phyloP scores from a whole-genome alignment of 257 asterid genomes.

The Nicotiana benthamiana region DNA sequence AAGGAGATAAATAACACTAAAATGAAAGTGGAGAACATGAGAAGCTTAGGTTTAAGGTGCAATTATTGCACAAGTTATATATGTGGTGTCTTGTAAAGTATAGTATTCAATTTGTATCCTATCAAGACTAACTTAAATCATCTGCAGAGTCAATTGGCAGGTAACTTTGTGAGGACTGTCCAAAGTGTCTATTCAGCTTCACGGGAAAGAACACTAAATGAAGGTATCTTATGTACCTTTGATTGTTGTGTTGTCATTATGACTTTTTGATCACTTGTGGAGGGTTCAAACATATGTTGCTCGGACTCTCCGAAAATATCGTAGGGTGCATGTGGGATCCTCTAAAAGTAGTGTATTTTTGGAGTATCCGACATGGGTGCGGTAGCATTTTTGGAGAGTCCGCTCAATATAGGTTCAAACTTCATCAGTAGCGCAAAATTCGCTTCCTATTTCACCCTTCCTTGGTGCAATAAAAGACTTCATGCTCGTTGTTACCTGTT shows the following conservation, averaged over 20 bases:
- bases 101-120: neutral
- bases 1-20: neutral
- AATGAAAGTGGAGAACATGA: neutral
- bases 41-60: neutral
- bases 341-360: no score
- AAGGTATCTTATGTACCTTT: conserved; percentile 33
- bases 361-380: no score
- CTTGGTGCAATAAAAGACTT: neutral
- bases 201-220: conserved; percentile 39
- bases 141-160: conserved; percentile 54
- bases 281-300: neutral
- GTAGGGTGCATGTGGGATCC: no score
- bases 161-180: conserved; percentile 42
- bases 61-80: neutral
- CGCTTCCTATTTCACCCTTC: neutral
- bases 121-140: conserved; percentile 20
- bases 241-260: neutral
- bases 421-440: neutral
- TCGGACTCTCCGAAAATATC: no score
- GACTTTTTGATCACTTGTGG: neutral
- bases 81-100: neutral
- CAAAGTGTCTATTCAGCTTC: conserved; percentile 38
- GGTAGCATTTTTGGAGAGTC: no score
- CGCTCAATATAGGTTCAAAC: no score
- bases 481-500: neutral